Evolutionary conservation across 2,329 filamentous ascomycete species (phyloP).

Genomic region (Penicillium occitanis): DNA sequence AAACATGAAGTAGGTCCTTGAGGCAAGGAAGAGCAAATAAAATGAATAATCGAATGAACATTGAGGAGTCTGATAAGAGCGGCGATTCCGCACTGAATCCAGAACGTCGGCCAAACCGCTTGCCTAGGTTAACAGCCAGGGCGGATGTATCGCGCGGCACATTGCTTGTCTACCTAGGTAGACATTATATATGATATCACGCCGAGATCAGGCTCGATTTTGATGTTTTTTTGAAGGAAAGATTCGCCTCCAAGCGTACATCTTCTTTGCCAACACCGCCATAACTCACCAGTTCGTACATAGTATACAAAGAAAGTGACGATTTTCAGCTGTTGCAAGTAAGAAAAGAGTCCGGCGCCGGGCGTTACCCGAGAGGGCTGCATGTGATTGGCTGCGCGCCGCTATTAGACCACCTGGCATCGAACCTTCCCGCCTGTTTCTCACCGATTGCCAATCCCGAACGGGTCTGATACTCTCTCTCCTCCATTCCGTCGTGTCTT

Average conservation of each 20-base stretch:
- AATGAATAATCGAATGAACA: background rate
- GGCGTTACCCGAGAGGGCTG: background rate
- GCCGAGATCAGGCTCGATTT: background rate
- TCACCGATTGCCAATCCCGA: slow-evolving; percentile 8
- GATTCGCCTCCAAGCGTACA: background rate
- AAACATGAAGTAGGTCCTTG: background rate
- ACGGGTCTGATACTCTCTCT: background rate
- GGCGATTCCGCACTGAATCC: background rate
- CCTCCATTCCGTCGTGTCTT: background rate
- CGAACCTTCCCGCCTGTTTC: slow-evolving; percentile 9
- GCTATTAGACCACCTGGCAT: slow-evolving; percentile 13
- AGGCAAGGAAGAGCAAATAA: background rate
- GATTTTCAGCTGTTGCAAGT: background rate
- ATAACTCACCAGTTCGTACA: background rate
- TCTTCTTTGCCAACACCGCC: background rate
- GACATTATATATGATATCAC: background rate
- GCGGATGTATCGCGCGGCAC: slow-evolving; percentile 1
- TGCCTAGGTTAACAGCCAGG: slow-evolving; percentile 3
- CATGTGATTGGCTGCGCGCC: background rate
- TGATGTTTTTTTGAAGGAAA: background rate
- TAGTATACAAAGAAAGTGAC: background rate
- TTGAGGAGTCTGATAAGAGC: background rate
- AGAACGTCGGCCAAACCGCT: slow-evolving; percentile 8
- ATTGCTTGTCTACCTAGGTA: background rate
- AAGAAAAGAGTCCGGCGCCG: background rate